Evolutionary conservation across 2,329 filamentous ascomycete genomes (phyloP), one percentile per base, ranked within the genome.

Genomic region (Sodiomyces alkalinus): DNA sequence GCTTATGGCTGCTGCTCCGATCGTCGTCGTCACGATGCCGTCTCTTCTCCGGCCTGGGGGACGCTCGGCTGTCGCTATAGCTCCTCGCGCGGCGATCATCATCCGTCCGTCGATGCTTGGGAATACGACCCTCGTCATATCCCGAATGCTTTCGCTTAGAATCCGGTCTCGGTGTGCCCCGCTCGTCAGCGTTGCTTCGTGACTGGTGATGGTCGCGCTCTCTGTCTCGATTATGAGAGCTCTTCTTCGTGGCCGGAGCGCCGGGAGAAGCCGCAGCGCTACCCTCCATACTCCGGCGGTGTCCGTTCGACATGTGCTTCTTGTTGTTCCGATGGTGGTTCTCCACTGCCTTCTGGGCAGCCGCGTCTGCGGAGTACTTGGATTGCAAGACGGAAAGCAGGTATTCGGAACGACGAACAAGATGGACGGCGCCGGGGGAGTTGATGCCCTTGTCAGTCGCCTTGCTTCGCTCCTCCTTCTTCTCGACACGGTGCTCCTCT

Each of bases 311-410:
- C 27, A 71, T 48, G 5, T 55, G 50, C 45, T 92, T 87, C 58
- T 92, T 92, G 57, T 86, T 92, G 56, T 87, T 93, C 31, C 86
- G 81, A 50, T 92, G 86, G 43, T 94, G 86, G 39, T 93, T 93
- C 43, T 93, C 86, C 17, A 92, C 74, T 1, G 79, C 73, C 44
- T 75, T 76, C 49, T 81, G 85, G 4, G 79, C 80, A 13, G 71
- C 71, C 17, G 69, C 65, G 45, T 92, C 81, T 35, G 73, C 74
- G 3, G 74, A 78, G 52, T 92, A 83, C 45, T 92, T 74, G 9
- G 72, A 82, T 47, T 87, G 83, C 35, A 98, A 60, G 2, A 98
- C 85, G n/a, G 85, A 93, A 22, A 98, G 65, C 10, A 98, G 68
- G 47, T 98, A 98, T 46, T 96, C 90, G 7, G 87, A 81, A 33